These are phyloP conservation scores for Eruca vesicaria DNA, from an alignment of 441 rosid species.

Conservation along the genomic window DNA sequence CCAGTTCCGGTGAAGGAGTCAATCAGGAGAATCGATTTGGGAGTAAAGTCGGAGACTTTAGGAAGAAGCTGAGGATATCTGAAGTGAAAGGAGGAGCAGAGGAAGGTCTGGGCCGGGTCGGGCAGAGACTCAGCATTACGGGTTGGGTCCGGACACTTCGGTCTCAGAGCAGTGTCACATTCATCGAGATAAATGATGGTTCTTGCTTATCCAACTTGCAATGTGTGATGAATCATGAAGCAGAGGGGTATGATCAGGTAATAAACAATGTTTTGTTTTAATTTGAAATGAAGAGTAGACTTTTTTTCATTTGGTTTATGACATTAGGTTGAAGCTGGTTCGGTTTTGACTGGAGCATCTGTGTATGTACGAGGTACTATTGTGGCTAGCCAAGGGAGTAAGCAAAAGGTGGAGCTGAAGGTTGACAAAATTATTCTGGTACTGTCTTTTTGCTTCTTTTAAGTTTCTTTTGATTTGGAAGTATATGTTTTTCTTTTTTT, in stretches of 20 bases:
- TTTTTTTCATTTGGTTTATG: neutral
- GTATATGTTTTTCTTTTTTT: neutral
- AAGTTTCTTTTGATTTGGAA: neutral
- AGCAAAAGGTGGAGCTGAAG: conserved; percentile 85
- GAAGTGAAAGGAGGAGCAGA: conserved; percentile 73
- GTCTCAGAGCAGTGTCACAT: conserved; percentile 79
- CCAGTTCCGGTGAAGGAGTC: conserved; percentile 5
- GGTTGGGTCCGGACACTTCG: conserved; percentile 95
- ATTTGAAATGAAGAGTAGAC: neutral
- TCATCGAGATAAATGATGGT: conserved; percentile 82
- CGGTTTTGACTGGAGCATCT: conserved; percentile 77
- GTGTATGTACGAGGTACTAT: conserved; percentile 73
- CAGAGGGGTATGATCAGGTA: conserved; percentile 92
- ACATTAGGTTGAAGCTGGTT: conserved; percentile 73
- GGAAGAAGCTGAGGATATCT: conserved; percentile 55
- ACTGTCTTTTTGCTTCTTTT: conserved; percentile 21
- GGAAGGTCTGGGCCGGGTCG: conserved; percentile 62
- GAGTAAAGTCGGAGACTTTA: conserved; percentile 31
- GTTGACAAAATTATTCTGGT: conserved; percentile 75
- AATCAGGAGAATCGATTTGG: conserved; percentile 17
- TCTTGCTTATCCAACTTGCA: conserved; percentile 93
- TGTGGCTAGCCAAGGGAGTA: conserved; percentile 80
- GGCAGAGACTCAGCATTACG: conserved; percentile 54
- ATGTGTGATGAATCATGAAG: conserved; percentile 77
- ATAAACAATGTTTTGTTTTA: neutral